Evolutionary conservation across 2,329 filamentous ascomycete genomes (phyloP).

Genomic region (Pseudophaeomoniella oleicola): DNA sequence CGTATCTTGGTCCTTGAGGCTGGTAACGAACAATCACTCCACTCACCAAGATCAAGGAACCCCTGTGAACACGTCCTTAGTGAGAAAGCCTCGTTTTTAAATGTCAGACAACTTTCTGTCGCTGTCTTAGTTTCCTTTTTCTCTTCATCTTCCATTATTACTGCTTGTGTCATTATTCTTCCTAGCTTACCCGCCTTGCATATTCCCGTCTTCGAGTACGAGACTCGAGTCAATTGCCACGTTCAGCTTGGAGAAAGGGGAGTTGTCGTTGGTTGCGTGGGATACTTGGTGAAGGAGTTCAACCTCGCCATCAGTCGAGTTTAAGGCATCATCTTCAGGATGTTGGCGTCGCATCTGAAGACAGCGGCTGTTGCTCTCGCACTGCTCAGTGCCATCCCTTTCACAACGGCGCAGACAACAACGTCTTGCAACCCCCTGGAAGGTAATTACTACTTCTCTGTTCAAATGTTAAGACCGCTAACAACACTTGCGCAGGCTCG

Average conservation of each 20-base stretch:
- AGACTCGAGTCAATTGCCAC: background rate
- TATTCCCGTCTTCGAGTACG: background rate
- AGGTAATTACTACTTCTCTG: constrained; percentile 16
- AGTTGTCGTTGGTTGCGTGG: background rate
- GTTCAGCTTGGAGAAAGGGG: background rate
- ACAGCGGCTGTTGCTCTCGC: background rate
- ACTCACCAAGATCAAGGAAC: too few species aligned
- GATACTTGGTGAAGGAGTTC: background rate
- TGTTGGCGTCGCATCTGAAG: background rate
- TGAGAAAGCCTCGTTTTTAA: too few species aligned
- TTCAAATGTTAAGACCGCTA: background rate
- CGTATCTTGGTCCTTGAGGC: too few species aligned
- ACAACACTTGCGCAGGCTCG: constrained; percentile 4
- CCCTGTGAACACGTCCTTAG: too few species aligned
- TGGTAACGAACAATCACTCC: too few species aligned
- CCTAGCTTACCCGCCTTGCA: background rate
- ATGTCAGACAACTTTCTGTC: too few species aligned
- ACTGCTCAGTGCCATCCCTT: background rate
- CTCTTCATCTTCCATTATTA: too few species aligned
- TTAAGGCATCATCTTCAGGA: too few species aligned
- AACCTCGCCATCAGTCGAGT: background rate
- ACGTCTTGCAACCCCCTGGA: constrained; percentile 27
- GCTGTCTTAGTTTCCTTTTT: too few species aligned
- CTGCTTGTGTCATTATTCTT: too few species aligned
- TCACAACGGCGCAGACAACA: constrained; percentile 23